Evolutionary conservation across 106 monocot genomes (phyloP).

Genomic region (Alisma plantagoaquatica): DNA sequence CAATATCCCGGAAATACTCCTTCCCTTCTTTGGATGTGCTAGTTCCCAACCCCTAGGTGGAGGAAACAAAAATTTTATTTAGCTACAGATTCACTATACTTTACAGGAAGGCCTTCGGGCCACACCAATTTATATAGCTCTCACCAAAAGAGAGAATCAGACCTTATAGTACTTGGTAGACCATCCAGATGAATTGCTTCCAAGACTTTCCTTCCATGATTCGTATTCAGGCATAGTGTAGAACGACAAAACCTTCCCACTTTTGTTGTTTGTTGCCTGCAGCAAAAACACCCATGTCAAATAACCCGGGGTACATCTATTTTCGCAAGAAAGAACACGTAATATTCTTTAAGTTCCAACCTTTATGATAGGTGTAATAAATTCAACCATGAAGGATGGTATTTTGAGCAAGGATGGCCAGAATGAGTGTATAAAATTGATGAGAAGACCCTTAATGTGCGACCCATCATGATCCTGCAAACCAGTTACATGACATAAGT

Average conservation of each 20-base stretch:
- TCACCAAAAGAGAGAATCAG: constrained; percentile 9
- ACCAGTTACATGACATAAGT: neutral
- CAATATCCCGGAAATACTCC: constrained; percentile 66
- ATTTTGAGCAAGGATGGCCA: constrained; percentile 93
- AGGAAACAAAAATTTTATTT: no score
- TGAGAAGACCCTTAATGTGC: constrained; percentile 88
- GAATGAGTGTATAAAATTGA: constrained; percentile 92
- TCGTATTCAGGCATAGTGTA: constrained; percentile 97
- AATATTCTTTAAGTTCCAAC: no score
- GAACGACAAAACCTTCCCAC: constrained; percentile 45
- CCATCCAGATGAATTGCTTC: constrained; percentile 63
- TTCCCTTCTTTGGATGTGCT: constrained; percentile 84
- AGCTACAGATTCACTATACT: neutral
- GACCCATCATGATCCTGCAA: constrained; percentile 97
- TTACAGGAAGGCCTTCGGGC: neutral
- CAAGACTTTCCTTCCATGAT: constrained; percentile 78
- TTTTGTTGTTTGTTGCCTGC: constrained; percentile 57
- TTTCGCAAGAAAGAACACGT: neutral
- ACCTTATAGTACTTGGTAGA: constrained; percentile 98
- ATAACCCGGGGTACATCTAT: no score
- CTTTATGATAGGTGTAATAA: constrained; percentile 94
- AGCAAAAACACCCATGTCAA: no score
- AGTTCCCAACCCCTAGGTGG: constrained; percentile 75
- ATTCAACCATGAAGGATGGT: constrained; percentile 85
- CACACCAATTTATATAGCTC: neutral